These are phyloP conservation scores for Globisporangium emineosum DNA, from an alignment of 352 stramenopile genomes.

Conservation along the genomic window DNA sequence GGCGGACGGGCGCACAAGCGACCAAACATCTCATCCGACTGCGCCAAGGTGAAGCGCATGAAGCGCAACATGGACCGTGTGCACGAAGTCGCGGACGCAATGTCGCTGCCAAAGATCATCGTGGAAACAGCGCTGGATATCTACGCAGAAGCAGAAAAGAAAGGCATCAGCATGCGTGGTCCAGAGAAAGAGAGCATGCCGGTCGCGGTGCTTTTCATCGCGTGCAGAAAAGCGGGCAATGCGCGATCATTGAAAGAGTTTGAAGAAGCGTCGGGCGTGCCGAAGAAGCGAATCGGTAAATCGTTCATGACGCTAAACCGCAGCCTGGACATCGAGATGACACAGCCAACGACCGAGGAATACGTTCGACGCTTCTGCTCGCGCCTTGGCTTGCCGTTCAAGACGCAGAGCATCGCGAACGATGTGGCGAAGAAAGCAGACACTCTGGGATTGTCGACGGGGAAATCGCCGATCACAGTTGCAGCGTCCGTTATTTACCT, in stretches of 20 bases:
- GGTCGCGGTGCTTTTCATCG: slow-evolving; percentile 68
- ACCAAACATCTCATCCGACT: slow-evolving; percentile 58
- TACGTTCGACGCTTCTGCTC: slow-evolving; percentile 81
- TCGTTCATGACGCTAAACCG: slow-evolving; percentile 68
- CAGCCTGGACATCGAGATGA: slow-evolving; percentile 57
- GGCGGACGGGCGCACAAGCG: slow-evolving; percentile 41
- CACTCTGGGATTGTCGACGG: slow-evolving; percentile 55
- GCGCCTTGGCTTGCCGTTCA: slow-evolving; percentile 61
- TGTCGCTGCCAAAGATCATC: slow-evolving; percentile 70
- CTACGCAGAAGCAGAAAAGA: slow-evolving; percentile 65
- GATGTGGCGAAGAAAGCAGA: slow-evolving; percentile 75
- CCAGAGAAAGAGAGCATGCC: slow-evolving; percentile 67
- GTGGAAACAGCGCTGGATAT: slow-evolving; percentile 70
- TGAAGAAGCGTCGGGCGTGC: slow-evolving; percentile 63
- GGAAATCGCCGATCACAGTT: slow-evolving; percentile 69
- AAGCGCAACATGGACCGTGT: slow-evolving; percentile 66
- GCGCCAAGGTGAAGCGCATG: slow-evolving; percentile 58
- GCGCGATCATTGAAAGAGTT: slow-evolving; percentile 75
- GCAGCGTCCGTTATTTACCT: slow-evolving; percentile 80
- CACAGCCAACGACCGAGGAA: slow-evolving; percentile 64
- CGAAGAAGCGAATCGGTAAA: slow-evolving; percentile 79
- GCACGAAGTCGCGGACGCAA: slow-evolving; percentile 57
- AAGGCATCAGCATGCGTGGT: slow-evolving; percentile 58
- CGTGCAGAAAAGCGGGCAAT: slow-evolving; percentile 63
- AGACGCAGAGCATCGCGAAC: slow-evolving; percentile 76